These are phyloP conservation scores for Leishmania mexicana DNA, from an alignment of 208 protist genomes.

Conservation along the genomic window DNA sequence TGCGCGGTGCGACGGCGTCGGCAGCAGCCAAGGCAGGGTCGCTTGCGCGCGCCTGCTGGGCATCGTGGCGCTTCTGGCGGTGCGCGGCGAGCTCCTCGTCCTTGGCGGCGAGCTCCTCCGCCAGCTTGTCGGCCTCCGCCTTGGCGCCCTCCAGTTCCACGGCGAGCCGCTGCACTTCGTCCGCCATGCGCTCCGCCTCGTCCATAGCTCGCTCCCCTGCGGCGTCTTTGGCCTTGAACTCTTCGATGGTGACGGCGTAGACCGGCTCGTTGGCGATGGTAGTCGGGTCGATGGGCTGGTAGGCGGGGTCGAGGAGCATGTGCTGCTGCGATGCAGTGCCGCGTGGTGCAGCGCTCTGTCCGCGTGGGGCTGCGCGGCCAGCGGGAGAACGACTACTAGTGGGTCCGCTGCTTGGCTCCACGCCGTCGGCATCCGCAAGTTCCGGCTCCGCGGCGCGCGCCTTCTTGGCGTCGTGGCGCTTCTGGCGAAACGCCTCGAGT, in stretches of 20 bases:
- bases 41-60: slow-evolving; percentile 1
- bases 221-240: slow-evolving; percentile 19
- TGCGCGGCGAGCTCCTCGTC: slow-evolving; percentile 13
- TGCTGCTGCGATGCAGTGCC: slow-evolving; percentile 4
- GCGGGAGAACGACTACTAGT: neutral
- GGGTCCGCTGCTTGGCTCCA: neutral
- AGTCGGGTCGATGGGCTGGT: slow-evolving; percentile 17
- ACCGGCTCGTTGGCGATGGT: slow-evolving; percentile 25
- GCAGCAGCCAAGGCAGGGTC: slow-evolving; percentile 13
- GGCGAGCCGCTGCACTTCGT: slow-evolving; percentile 10
- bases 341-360: neutral
- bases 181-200: slow-evolving; percentile 7
- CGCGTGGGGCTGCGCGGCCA: slow-evolving; percentile 2
- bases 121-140: neutral
- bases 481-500: slow-evolving; percentile 31
- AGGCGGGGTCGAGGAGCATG: neutral
- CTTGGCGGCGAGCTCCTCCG: slow-evolving; percentile 16
- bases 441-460: slow-evolving; percentile 9
- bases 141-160: slow-evolving; percentile 12
- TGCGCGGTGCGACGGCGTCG: neutral
- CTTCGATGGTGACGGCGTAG: slow-evolving; percentile 26
- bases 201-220: neutral
- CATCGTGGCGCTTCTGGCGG: slow-evolving; percentile 10
- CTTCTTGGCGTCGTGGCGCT: slow-evolving; percentile 29
- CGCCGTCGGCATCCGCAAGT: slow-evolving; percentile 11